A percentile compares a stretch with the other conserved stretches of the same genome.
phyloP scores from a whole-genome alignment of 2,329 filamentous ascomycete genomes.

The Grosmannia penicillata region DNA sequence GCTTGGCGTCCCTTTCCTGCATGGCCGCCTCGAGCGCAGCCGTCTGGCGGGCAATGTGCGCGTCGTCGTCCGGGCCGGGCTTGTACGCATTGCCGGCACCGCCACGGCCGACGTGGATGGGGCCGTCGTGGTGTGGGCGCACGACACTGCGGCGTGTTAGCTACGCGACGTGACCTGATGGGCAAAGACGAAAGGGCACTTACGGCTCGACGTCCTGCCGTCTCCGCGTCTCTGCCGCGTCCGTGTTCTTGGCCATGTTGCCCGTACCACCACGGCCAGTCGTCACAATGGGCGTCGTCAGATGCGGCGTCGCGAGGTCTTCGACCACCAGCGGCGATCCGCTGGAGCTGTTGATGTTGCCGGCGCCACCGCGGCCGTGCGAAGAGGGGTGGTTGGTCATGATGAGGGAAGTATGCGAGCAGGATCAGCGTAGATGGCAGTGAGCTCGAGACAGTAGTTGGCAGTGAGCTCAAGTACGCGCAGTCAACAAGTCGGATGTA shows the following conservation, averaged over 20 bases:
- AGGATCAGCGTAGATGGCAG: not conserved
- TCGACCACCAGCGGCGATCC: conserved; percentile 33
- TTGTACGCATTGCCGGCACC: conserved; percentile 59
- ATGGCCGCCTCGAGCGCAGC: conserved; percentile 17
- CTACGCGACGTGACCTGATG: not conserved
- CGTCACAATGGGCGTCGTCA: conserved; percentile 74
- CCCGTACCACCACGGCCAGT: conserved; percentile 80
- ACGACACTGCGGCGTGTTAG: conserved; percentile 29
- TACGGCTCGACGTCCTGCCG: conserved; percentile 72
- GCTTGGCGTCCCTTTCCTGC: too few relatives aligned
- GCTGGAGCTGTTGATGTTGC: conserved; percentile 48
- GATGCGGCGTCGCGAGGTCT: conserved; percentile 66
- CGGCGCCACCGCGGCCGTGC: conserved; percentile 65
- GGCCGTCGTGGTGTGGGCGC: conserved; percentile 41
- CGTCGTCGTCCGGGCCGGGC: conserved; percentile 26
- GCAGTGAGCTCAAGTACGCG: not conserved
- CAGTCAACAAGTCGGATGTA: not conserved
- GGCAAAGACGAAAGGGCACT: conserved; percentile 16
- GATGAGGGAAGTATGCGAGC: not conserved
- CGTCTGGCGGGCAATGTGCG: too few relatives aligned
- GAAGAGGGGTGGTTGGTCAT: conserved; percentile 33
- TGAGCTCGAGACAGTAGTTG: not conserved
- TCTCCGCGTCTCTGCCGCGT: conserved; percentile 58
- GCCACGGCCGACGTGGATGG: conserved; percentile 56
- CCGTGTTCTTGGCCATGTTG: conserved; percentile 67